Base-by-base conservation (phyloP, 371 early-diverging fungal genomes). In the Dinochytrium kinnereticum region DNA sequence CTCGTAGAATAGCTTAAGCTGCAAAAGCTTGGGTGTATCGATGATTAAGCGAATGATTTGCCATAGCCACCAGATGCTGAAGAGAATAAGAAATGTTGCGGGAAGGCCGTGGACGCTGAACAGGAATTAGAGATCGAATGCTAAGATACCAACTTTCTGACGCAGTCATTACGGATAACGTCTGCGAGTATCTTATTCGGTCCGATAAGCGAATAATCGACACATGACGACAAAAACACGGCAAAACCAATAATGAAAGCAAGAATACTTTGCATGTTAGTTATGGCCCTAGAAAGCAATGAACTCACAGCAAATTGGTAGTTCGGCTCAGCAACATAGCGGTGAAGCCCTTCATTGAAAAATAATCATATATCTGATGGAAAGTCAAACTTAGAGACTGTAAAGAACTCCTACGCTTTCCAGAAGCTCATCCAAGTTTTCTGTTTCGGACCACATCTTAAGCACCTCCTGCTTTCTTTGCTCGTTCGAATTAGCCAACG, bases 221-320 rank as follows among this genome's bases (percentile, higher is more conserved):
- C 85, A 82, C 99, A 98, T 2, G 91, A 90, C 59, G 92, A 79
- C 28, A 96, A 80, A 81, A 98, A 98, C 0, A 92, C 92, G 17
- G 95, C 88, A 79, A 97, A 95, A 40, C 79, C 77, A 59, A 96
- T 90, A 26, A 96, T 91, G 85, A 98, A 96, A 1, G 90, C 93
- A 44, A 94, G 81, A 21, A 90, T 91, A 28, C 93, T 93, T 40
- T 34, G 34, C 31, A 64, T 37, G 2, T 38, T 2, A 55, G 65
- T 68, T 26, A 70, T 53, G 50, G 49, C 40, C 36, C 57, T 53
- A 51, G n/a, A 15, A 61, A 28, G 24, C 39, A 67, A 53, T 36
- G 26, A 28, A 84, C 89, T 84, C 84, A 90, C 92, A 93, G 68
- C 64, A 96, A 76, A 72, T 94, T 93, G 33, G 92, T 78, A 0